These are phyloP conservation scores for Paxillus rubicundulus DNA, from an alignment of 768 basidiomycete species.

Conservation along the genomic window DNA sequence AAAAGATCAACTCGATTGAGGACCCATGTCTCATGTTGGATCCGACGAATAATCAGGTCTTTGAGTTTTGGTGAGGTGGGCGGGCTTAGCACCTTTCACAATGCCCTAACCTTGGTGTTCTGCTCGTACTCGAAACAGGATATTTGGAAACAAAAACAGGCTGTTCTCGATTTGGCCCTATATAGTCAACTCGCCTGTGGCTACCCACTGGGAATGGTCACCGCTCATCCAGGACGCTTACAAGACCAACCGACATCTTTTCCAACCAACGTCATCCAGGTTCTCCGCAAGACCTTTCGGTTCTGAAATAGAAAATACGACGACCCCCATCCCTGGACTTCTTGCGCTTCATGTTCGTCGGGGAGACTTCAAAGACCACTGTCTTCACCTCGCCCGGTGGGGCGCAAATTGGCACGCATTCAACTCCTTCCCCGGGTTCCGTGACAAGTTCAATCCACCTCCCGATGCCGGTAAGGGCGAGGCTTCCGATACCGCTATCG, in stretches of 20 bases:
- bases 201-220: slow-evolving; percentile 40
- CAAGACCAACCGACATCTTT: slow-evolving; percentile 28
- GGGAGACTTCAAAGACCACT: slow-evolving; percentile 50
- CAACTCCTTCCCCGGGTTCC: slow-evolving; percentile 42
- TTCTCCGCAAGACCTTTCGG: neutral
- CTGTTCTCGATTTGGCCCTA: slow-evolving; percentile 36
- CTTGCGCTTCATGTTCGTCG: slow-evolving; percentile 52
- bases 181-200: slow-evolving; percentile 32
- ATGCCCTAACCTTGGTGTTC: neutral
- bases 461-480: slow-evolving; percentile 16
- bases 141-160: slow-evolving; percentile 32
- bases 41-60: slow-evolving; percentile 25
- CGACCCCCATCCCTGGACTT: slow-evolving; percentile 35
- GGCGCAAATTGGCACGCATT: slow-evolving; percentile 41
- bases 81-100: neutral
- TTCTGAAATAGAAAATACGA: slow-evolving; percentile 2
- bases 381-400: slow-evolving; percentile 37
- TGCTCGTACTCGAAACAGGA: slow-evolving; percentile 18
- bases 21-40: slow-evolving; percentile 42
- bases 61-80: slow-evolving; percentile 35
- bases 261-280: slow-evolving; percentile 5
- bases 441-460: slow-evolving; percentile 37
- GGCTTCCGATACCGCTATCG: slow-evolving; percentile 16
- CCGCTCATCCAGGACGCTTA: slow-evolving; percentile 33
- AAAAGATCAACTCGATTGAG: slow-evolving; percentile 32